A percentile compares a stretch with the other conserved stretches of the same genome.
These are phyloP conservation scores for Eutrema salsugineum DNA, from an alignment of 441 rosid species.

Conservation along the genomic window DNA sequence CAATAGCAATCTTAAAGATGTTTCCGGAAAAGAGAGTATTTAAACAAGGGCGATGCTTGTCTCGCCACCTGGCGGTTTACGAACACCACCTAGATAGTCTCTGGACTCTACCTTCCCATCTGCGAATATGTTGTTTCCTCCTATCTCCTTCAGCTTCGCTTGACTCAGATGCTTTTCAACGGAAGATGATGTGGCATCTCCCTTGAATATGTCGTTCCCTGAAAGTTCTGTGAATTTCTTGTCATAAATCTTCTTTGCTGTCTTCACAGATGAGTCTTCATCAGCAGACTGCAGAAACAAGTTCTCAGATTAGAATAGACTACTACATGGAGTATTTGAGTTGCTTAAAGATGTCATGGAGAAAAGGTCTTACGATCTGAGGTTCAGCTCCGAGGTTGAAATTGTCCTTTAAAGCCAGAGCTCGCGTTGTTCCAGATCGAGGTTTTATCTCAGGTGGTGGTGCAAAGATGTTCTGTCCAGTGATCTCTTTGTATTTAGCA, in stretches of 20 bases:
- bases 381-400: slow-evolving; percentile 65
- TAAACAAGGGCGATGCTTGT: slow-evolving; percentile 94
- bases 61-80: slow-evolving; percentile 98
- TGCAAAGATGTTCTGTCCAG: slow-evolving; percentile 93
- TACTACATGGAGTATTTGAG: not conserved
- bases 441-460: slow-evolving; percentile 95
- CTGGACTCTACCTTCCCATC: slow-evolving; percentile 90
- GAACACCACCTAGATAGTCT: slow-evolving; percentile 90
- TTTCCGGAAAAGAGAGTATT: slow-evolving; percentile 26
- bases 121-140: slow-evolving; percentile 83
- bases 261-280: slow-evolving; percentile 56
- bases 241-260: slow-evolving; percentile 85
- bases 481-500: slow-evolving; percentile 88
- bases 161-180: slow-evolving; percentile 64
- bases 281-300: slow-evolving; percentile 41
- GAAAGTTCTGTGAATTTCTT: slow-evolving; percentile 80
- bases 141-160: slow-evolving; percentile 85
- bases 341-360: not conserved
- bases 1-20: slow-evolving; percentile 20
- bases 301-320: not conserved
- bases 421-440: slow-evolving; percentile 56
- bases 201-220: slow-evolving; percentile 85
- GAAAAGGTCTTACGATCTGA: not conserved
- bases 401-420: slow-evolving; percentile 67
- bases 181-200: slow-evolving; percentile 54